Base-by-base conservation (phyloP, 805 yeast genomes). In the Ogataea glucozyma region DNA sequence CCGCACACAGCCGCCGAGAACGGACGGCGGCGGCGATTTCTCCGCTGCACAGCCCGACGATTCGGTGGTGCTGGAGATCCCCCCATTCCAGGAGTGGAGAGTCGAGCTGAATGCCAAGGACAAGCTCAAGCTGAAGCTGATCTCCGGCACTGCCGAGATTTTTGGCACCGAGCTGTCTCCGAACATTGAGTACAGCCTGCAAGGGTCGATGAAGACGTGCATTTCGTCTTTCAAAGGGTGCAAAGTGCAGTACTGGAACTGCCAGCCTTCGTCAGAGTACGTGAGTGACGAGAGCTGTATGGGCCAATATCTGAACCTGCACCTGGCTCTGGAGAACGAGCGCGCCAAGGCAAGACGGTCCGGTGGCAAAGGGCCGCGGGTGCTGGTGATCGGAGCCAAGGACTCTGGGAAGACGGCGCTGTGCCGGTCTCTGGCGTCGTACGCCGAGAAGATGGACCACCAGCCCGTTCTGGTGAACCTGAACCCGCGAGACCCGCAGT, bases 121-220 rank as follows among this genome's bases (percentile, higher is more conserved):
- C 13, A 65, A 66, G 14, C 57, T 85, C 27, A 70, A 67, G n/a
- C 56, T 85, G 33, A 77, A 70, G 52, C 70, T 81, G 9, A 44
- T 64, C 3, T 66, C 70, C 2, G 99, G 99, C 3, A 73, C 81
- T 2, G 96, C 88, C 2, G 99, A 93, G 66, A 76, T 89, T 8
- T 88, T 85, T 64, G 99, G 99, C 18, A 88, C 97, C 3, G 99
- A 93, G 61, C 74, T 93, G 18, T 86, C 97, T 2, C 69, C 73
- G 31, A 87, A 85, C 44, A 70, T 74, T 1, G 85, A 80, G 17
- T 83, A 80, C 54, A 58, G 64, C 3, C 81, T 86, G 55, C 62
- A 66, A 19, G 83, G 81, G 6, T 53, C 69, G 0, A 66, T 73
- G 47, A 78, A 78, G 41, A 65, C 76, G 4, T 76, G 83, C 11